phyloP scores from a whole-genome alignment of 306 rosid genomes.

The Delonix regia region DNA sequence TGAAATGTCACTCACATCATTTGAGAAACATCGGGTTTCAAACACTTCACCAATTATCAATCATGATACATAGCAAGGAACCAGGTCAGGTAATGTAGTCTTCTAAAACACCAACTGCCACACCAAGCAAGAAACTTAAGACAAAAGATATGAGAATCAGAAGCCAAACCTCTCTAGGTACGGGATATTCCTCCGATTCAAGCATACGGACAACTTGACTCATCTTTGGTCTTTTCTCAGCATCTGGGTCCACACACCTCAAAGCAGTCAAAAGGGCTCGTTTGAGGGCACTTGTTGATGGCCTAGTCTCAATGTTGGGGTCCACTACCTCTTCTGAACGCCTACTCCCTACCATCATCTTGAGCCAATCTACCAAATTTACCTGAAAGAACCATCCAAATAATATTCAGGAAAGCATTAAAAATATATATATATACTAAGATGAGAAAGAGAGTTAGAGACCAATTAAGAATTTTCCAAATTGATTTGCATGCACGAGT shows the following conservation, averaged over 20 bases:
- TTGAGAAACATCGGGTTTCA: constrained; percentile 26
- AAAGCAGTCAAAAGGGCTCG: constrained; percentile 80
- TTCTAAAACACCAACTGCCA: background rate
- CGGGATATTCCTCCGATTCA: constrained; percentile 83
- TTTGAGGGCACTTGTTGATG: constrained; percentile 78
- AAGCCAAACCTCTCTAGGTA: constrained; percentile 73
- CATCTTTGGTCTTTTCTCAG: constrained; percentile 82
- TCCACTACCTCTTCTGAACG: constrained; percentile 87
- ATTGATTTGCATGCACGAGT: constrained; percentile 5
- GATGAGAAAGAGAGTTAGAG: constrained; percentile 9
- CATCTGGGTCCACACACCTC: constrained; percentile 88
- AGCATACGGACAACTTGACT: constrained; percentile 89
- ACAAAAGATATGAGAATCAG: constrained; percentile 28
- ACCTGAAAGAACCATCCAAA: constrained; percentile 54
- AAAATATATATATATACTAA: too few relatives aligned
- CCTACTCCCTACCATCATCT: constrained; percentile 86
- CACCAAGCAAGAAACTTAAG: background rate
- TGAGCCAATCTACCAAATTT: constrained; percentile 73
- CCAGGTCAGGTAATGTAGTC: background rate
- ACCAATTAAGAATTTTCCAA: constrained; percentile 1
- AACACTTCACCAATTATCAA: constrained; percentile 14
- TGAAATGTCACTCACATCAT: constrained; percentile 33
- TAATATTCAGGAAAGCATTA: constrained; percentile 17
- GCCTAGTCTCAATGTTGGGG: constrained; percentile 74
- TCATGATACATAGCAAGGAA: background rate